Evolutionary conservation across 176 grass and related monocot genomes (phyloP).

Genomic region (Triticum timopheevii): DNA sequence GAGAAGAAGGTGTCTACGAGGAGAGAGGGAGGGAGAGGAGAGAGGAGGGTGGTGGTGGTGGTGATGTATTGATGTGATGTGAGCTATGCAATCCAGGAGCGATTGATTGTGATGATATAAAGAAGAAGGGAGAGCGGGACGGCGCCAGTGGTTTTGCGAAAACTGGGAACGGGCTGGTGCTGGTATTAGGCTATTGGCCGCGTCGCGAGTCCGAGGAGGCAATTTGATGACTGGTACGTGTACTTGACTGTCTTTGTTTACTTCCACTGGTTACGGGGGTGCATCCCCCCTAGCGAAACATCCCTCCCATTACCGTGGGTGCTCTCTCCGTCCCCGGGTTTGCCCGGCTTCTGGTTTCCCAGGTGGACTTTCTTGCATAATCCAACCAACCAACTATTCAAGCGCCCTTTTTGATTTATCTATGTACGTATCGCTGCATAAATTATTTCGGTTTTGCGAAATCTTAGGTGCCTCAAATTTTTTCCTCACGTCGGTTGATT

Average conservation of each 20-base stretch:
- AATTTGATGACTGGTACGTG: neutral
- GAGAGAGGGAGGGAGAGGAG: neutral
- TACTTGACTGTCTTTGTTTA: neutral
- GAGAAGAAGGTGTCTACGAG: neutral
- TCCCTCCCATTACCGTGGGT: conserved; percentile 25
- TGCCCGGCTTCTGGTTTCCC: neutral
- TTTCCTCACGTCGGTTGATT: too few species aligned
- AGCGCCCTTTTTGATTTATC: too few species aligned
- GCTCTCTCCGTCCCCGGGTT: neutral
- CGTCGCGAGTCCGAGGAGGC: conserved; percentile 12
- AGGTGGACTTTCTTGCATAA: neutral
- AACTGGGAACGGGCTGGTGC: neutral
- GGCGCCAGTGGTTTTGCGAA: conserved; percentile 21
- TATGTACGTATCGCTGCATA: too few species aligned
- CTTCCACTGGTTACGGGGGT: conserved; percentile 11
- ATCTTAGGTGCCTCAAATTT: too few species aligned
- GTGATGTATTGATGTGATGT: conserved; percentile 4
- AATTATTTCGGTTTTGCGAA: too few species aligned
- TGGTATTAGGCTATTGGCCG: conserved; percentile 6
- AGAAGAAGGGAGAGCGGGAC: neutral
- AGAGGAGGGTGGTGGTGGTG: neutral
- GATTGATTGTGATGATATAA: conserved; percentile 8
- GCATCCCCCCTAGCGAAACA: neutral
- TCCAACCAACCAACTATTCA: neutral
- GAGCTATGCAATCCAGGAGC: conserved; percentile 1